Evolutionary conservation across 2,329 filamentous ascomycete genomes (phyloP).

Genomic region (Penicillium olsonii): DNA sequence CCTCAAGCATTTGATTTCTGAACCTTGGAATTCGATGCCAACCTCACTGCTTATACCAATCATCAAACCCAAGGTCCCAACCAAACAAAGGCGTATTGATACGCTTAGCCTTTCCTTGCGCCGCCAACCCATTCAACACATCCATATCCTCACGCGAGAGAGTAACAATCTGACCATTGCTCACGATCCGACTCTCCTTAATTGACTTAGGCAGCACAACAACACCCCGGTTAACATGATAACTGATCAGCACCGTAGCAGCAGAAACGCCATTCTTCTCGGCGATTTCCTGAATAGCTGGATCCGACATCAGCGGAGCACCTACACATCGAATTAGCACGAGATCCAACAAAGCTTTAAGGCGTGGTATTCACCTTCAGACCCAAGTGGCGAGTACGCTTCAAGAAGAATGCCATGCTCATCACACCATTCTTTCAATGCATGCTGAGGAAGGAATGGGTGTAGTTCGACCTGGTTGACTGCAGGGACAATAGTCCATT

Average conservation of each 20-base stretch:
- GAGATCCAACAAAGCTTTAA: neutral
- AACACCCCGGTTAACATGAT: conserved; percentile 16
- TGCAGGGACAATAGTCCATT: conserved; percentile 23
- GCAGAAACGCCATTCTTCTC: conserved; percentile 14
- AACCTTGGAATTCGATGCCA: neutral
- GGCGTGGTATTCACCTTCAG: conserved; percentile 8
- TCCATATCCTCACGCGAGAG: conserved; percentile 22
- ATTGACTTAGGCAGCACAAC: conserved; percentile 19
- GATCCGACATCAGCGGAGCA: conserved; percentile 14
- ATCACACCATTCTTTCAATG: conserved; percentile 38
- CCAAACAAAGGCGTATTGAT: conserved; percentile 39
- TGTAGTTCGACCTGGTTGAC: conserved; percentile 42
- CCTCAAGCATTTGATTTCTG: no score
- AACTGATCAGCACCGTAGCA: conserved; percentile 14
- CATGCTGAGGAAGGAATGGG: conserved; percentile 41
- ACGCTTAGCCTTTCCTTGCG: conserved; percentile 34
- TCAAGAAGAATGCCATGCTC: conserved; percentile 38
- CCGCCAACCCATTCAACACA: conserved; percentile 29
- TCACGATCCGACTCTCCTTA: conserved; percentile 12
- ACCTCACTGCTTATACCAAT: conserved; percentile 4
- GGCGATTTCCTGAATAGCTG: conserved; percentile 13
- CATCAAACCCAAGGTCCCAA: conserved; percentile 27
- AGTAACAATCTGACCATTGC: conserved; percentile 12
- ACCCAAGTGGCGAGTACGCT: conserved; percentile 38
- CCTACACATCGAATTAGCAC: conserved; percentile 10